Conservation (phyloP, 192 early-diverging fungal species). For the Thamnidium elegans region DNA sequence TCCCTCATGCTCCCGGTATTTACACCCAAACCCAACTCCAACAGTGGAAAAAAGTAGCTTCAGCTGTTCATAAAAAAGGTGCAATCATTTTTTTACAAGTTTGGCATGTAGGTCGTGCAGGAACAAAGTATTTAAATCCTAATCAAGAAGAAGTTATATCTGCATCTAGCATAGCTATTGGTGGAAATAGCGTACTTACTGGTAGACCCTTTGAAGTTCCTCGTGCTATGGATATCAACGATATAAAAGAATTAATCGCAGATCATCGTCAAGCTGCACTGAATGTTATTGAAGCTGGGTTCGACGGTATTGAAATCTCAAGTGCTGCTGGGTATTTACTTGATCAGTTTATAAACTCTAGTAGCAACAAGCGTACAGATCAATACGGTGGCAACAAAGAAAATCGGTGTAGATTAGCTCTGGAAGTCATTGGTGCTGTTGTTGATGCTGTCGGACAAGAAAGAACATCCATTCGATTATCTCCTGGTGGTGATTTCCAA, state of each 20-base stretch:
- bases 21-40: slow-evolving; percentile 40
- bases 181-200: neutral
- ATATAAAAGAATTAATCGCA: slow-evolving; percentile 9
- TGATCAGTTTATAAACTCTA: slow-evolving; percentile 75
- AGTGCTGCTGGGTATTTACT: slow-evolving; percentile 89
- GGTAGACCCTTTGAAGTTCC: slow-evolving; percentile 21
- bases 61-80: slow-evolving; percentile 54
- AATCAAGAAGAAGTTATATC: slow-evolving; percentile 9
- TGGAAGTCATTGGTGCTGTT: slow-evolving; percentile 34
- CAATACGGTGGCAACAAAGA: slow-evolving; percentile 29
- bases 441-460: slow-evolving; percentile 26
- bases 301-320: slow-evolving; percentile 89
- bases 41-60: slow-evolving; percentile 51
- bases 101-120: slow-evolving; percentile 39
- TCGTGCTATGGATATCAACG: slow-evolving; percentile 10
- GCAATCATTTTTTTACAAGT: slow-evolving; percentile 57
- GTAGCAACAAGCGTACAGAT: slow-evolving; percentile 77
- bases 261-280: slow-evolving; percentile 48
- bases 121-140: neutral
- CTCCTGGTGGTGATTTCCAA: slow-evolving; percentile 26
- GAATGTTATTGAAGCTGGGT: slow-evolving; percentile 75
- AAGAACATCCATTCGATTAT: slow-evolving; percentile 34
- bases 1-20: slow-evolving; percentile 33
- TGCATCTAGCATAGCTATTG: slow-evolving; percentile 24
- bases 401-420: slow-evolving; percentile 29